phyloP scores from a whole-genome alignment of 495 filamentous ascomycete species.

The Hyaloscypha hepaticicola region DNA sequence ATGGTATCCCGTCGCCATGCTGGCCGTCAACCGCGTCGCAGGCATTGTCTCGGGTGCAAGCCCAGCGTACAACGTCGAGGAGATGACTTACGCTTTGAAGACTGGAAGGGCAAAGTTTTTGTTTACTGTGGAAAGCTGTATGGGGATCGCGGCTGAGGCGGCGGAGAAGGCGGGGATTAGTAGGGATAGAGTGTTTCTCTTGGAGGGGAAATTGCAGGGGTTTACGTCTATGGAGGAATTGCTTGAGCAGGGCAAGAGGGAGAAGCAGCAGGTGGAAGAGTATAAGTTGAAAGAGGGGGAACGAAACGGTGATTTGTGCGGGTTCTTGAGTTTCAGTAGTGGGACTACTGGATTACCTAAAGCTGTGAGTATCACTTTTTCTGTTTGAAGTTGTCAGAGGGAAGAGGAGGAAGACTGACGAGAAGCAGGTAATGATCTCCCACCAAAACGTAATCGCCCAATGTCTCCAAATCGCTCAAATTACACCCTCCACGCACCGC shows the following conservation, averaged over 20 bases:
- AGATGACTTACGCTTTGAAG: conserved; percentile 72
- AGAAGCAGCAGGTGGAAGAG: conserved; percentile 32
- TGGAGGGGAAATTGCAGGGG: conserved; percentile 43
- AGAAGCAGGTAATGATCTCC: conserved; percentile 52
- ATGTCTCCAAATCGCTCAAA: conserved; percentile 49
- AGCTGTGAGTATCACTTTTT: conserved; percentile 53
- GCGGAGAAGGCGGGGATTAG: conserved; percentile 64
- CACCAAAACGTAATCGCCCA: conserved; percentile 65
- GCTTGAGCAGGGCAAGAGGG: conserved; percentile 21
- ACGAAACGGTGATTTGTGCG: conserved; percentile 53
- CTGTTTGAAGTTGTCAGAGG: not conserved
- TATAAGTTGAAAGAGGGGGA: conserved; percentile 41
- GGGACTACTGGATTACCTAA: conserved; percentile 91
- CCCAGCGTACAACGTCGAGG: conserved; percentile 75
- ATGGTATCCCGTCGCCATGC: conserved; percentile 66
- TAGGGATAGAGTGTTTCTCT: conserved; percentile 46
- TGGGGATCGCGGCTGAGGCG: conserved; percentile 65
- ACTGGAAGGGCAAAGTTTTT: conserved; percentile 63
- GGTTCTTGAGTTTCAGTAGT: conserved; percentile 74
- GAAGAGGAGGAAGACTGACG: not conserved
- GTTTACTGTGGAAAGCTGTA: conserved; percentile 53
- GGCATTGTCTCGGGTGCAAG: conserved; percentile 79
- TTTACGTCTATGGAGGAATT: conserved; percentile 34
- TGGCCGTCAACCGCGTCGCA: conserved; percentile 79
- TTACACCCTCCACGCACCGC: conserved; percentile 14